Evolutionary conservation across 148 eudicot species (phyloP), one percentile per base, ranked within the genome.

Genomic region (Cornus kousa): DNA sequence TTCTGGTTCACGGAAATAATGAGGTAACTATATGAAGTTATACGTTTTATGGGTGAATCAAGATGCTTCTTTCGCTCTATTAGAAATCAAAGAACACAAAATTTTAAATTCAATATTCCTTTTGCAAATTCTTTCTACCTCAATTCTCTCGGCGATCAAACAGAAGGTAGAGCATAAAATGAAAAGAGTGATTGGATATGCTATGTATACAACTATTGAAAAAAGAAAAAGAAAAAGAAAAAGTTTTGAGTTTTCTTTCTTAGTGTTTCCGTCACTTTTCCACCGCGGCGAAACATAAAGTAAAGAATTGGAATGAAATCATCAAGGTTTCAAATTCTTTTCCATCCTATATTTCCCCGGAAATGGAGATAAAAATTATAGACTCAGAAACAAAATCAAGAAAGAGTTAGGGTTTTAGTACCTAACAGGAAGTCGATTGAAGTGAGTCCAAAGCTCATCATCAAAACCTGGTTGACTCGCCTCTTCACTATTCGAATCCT

Each of bases 401-500:
- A 62, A 62, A 62, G 24, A n/a, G 23, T 62, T 72, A 72, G 62
- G 62, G 31, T 57, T 40, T 10, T 14, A 67, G 68, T 83, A 88
- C 91, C 91, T 76, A 40, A 71, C 37, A 14, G 91, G 84, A 65
- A 88, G 86, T 55, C 80, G 85, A 72, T 55, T 84, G 33, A 88
- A 86, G 79, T 88, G 91, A 77, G 78, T 55, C 91, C 91, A 88
- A 14, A 88, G 71, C 74, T 86, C 82, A 68, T 86, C 86, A 37
- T 88, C 87, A 74, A 88, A 86, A 10, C 83, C 89, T 31, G 91
- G 87, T 6, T 70, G 73, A 65, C 50, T 68, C 14, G 82, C 84
- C 67, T 86, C 87, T 28, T 78, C 84, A 48, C 74, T 48, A 0
- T 81, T 12, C 40, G 43, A 65, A 55, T 86, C 89, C 66, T 66